These are phyloP conservation scores for Cladosporium halotolerans DNA, from an alignment of 2,329 filamentous ascomycete species.

Conservation along the genomic window DNA sequence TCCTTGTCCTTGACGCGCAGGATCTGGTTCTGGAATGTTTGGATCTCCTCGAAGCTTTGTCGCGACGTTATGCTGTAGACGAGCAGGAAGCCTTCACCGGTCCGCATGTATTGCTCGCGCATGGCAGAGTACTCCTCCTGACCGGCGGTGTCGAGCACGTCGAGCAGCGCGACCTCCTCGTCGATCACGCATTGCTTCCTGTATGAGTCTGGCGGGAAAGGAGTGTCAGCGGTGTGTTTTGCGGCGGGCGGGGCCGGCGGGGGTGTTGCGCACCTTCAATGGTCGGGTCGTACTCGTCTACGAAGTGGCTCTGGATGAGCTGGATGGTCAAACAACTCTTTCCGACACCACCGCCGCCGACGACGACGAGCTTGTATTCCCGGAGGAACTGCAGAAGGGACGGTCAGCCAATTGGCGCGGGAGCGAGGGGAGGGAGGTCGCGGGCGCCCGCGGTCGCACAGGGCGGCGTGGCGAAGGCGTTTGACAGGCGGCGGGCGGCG, in stretches of 20 bases:
- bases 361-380: conserved; percentile 68
- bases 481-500: conserved; percentile 10
- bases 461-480: conserved; percentile 9
- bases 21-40: conserved; percentile 98
- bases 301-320: conserved; percentile 75
- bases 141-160: conserved; percentile 95
- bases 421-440: conserved; percentile 13
- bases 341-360: conserved; percentile 95
- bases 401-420: conserved; percentile 9
- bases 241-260: not conserved
- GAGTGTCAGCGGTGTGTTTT: conserved; percentile 18
- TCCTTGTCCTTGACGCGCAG: conserved; percentile 98
- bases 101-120: conserved; percentile 99
- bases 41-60: conserved; percentile 97
- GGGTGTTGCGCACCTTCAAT: conserved; percentile 72
- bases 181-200: conserved; percentile 99
- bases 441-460: conserved; percentile 12
- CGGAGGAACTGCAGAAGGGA: conserved; percentile 39
- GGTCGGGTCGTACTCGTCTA: conserved; percentile 98
- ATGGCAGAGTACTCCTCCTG: conserved; percentile 99
- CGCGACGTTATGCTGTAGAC: conserved; percentile 98
- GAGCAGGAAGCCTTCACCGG: conserved; percentile 92
- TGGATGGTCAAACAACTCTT: conserved; percentile 99
- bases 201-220: conserved; percentile 70
- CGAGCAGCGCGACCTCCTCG: conserved; percentile 93